Conservation (phyloP, 1,139 yeast genomes). For the Yamadazyma siamensis region DNA sequence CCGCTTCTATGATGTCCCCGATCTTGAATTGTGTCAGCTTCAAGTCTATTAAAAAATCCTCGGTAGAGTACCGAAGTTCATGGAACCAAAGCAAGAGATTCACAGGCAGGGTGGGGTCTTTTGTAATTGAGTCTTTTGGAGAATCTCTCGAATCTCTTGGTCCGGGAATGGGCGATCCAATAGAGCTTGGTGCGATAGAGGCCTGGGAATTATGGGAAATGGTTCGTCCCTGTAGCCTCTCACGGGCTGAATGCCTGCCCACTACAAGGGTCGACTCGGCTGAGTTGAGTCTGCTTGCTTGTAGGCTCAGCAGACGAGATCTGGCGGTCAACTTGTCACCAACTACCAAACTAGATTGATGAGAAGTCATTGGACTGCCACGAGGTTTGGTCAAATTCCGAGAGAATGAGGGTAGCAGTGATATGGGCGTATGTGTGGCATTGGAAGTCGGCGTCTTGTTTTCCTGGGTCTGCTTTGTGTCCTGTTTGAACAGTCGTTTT, state of each 20-base stretch:
- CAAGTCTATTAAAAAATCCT: slow-evolving; percentile 63
- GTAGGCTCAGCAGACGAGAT: slow-evolving; percentile 12
- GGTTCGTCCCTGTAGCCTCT: too few relatives aligned
- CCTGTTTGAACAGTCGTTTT: too few relatives aligned
- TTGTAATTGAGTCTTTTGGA: not conserved
- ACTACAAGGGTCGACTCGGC: slow-evolving; percentile 15
- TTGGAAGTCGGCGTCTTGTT: too few relatives aligned
- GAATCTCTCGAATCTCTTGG: slow-evolving; percentile 10
- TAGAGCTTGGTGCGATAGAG: too few relatives aligned
- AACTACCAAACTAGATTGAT: slow-evolving; percentile 19
- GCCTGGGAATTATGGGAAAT: too few relatives aligned
- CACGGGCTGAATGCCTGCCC: slow-evolving; percentile 11
- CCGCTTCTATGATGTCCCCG: slow-evolving; percentile 75
- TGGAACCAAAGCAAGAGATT: slow-evolving; percentile 70
- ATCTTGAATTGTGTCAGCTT: slow-evolving; percentile 49
- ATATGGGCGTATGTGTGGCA: too few relatives aligned
- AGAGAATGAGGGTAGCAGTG: not conserved
- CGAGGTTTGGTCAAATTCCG: too few relatives aligned
- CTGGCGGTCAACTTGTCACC: slow-evolving; percentile 11
- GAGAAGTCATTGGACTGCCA: slow-evolving; percentile 17
- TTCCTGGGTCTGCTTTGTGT: too few relatives aligned
- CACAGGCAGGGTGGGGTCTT: slow-evolving; percentile 23
- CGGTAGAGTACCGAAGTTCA: slow-evolving; percentile 56
- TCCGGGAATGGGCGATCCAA: not conserved
- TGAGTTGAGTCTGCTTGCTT: slow-evolving; percentile 10